These are phyloP conservation scores for Debaryomycetaceae sp. DNA, from an alignment of 1,139 yeast species.

Conservation along the genomic window DNA sequence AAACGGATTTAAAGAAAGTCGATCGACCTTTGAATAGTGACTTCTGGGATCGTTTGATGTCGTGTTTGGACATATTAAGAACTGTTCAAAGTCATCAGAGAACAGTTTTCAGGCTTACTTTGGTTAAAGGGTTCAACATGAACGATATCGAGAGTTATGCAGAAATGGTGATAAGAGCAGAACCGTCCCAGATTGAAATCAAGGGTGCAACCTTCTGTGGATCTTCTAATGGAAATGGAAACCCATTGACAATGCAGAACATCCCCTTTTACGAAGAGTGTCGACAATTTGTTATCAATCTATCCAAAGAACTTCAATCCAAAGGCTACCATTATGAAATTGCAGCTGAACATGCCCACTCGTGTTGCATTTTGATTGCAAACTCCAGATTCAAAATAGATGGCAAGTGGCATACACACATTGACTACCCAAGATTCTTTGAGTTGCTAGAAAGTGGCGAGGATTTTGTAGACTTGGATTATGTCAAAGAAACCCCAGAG, in stretches of 20 bases:
- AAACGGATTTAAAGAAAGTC: slow-evolving; percentile 71
- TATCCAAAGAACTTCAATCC: slow-evolving; percentile 54
- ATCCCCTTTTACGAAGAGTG: slow-evolving; percentile 95
- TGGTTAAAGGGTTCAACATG: slow-evolving; percentile 91
- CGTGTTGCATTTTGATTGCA: slow-evolving; percentile 87
- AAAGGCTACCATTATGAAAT: slow-evolving; percentile 73
- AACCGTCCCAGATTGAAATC: slow-evolving; percentile 86
- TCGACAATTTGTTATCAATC: slow-evolving; percentile 61
- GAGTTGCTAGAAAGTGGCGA: slow-evolving; percentile 61
- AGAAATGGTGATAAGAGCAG: slow-evolving; percentile 76
- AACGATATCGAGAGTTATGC: slow-evolving; percentile 82
- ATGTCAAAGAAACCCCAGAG: slow-evolving; percentile 73
- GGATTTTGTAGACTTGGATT: slow-evolving; percentile 75
- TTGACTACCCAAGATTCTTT: slow-evolving; percentile 76
- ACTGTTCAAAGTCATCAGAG: slow-evolving; percentile 76
- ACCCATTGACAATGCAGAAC: slow-evolving; percentile 91
- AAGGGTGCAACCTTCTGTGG: slow-evolving; percentile 97
- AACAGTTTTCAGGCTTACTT: slow-evolving; percentile 85
- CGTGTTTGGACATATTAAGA: slow-evolving; percentile 75
- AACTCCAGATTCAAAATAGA: slow-evolving; percentile 66
- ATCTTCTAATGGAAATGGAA: slow-evolving; percentile 73
- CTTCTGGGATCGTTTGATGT: slow-evolving; percentile 85
- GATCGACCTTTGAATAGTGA: slow-evolving; percentile 89
- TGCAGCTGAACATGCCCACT: slow-evolving; percentile 95
- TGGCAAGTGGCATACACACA: slow-evolving; percentile 85